Percentiles rank a stretch among this genome's conserved stretches.
phyloP scores from a whole-genome alignment of 495 filamentous ascomycete species.

The Aspergillus incahuasiensis region DNA sequence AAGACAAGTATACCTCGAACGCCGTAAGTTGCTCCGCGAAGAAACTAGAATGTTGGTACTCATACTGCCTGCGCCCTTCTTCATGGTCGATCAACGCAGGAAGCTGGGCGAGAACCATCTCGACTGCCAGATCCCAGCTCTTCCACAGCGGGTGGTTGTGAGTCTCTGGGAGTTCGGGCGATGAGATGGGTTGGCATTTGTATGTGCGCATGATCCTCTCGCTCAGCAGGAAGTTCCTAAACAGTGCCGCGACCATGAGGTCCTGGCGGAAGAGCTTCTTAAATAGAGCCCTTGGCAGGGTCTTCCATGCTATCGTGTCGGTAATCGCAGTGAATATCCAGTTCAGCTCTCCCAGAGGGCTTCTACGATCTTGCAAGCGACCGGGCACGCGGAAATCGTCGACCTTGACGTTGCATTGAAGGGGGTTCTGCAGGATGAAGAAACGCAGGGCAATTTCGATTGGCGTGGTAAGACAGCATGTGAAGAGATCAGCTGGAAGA shows the following conservation, averaged over 20 bases:
- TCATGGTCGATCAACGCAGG: slow-evolving; percentile 73
- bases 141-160: slow-evolving; percentile 93
- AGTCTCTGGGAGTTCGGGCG: slow-evolving; percentile 82
- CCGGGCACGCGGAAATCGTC: slow-evolving; percentile 79
- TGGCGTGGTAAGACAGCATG: slow-evolving; percentile 90
- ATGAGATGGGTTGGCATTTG: slow-evolving; percentile 88
- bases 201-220: slow-evolving; percentile 95
- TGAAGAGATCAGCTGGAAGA: slow-evolving; percentile 93
- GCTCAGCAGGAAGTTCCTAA: slow-evolving; percentile 90
- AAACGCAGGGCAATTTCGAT: slow-evolving; percentile 96
- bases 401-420: slow-evolving; percentile 67
- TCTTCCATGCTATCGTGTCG: slow-evolving; percentile 98
- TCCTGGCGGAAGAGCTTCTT: slow-evolving; percentile 97
- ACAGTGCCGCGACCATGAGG: slow-evolving; percentile 97
- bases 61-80: slow-evolving; percentile 69
- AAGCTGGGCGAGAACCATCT: slow-evolving; percentile 90
- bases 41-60: slow-evolving; percentile 92
- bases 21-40: slow-evolving; percentile 97
- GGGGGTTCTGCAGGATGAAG: slow-evolving; percentile 87
- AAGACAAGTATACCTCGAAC: slow-evolving; percentile 92
- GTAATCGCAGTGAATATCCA: slow-evolving; percentile 99
- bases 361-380: slow-evolving; percentile 84
- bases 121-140: slow-evolving; percentile 95
- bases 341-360: slow-evolving; percentile 91
- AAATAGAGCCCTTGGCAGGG: slow-evolving; percentile 79